Percentiles rank a stretch among this genome's conserved stretches.
These are phyloP conservation scores for Kokia cookei DNA, from an alignment of 441 rosid genomes.

Conservation along the genomic window DNA sequence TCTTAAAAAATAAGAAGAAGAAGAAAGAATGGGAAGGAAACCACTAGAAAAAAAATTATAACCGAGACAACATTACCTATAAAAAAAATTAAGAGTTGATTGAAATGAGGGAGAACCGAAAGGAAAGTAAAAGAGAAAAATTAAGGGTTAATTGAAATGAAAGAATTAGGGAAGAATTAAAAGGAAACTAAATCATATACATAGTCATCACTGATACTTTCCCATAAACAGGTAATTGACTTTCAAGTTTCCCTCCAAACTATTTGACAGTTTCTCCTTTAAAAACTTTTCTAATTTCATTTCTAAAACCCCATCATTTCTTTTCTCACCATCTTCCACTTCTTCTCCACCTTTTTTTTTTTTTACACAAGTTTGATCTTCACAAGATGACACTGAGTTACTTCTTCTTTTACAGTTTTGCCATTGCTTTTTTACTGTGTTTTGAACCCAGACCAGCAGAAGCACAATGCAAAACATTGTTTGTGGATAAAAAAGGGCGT, in stretches of 20 bases:
- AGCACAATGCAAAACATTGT: background rate
- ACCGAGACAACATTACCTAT: too few relatives aligned
- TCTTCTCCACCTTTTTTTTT: background rate
- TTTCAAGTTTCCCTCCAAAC: conserved; percentile 13
- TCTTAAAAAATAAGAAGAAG: too few relatives aligned
- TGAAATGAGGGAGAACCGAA: too few relatives aligned
- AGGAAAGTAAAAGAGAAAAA: too few relatives aligned
- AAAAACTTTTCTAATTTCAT: background rate
- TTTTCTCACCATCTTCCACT: background rate
- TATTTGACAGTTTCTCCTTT: background rate
- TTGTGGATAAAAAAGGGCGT: conserved; percentile 47
- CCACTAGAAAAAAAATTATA: too few relatives aligned
- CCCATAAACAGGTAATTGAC: conserved; percentile 10
- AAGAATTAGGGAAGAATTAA: background rate
- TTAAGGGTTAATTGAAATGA: too few relatives aligned
- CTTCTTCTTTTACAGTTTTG: background rate
- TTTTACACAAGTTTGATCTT: background rate
- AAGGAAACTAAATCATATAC: background rate
- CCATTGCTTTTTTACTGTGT: conserved; percentile 10
- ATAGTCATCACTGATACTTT: background rate
- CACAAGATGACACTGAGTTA: conserved; percentile 6
- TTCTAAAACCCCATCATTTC: background rate
- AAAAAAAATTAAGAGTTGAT: too few relatives aligned
- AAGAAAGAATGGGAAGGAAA: too few relatives aligned
- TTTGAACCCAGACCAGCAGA: background rate